Percentiles rank a stretch among this genome's conserved stretches.
These are phyloP conservation scores for Claviceps sorghi DNA, from an alignment of 2,329 filamentous ascomycete species.

Conservation along the genomic window DNA sequence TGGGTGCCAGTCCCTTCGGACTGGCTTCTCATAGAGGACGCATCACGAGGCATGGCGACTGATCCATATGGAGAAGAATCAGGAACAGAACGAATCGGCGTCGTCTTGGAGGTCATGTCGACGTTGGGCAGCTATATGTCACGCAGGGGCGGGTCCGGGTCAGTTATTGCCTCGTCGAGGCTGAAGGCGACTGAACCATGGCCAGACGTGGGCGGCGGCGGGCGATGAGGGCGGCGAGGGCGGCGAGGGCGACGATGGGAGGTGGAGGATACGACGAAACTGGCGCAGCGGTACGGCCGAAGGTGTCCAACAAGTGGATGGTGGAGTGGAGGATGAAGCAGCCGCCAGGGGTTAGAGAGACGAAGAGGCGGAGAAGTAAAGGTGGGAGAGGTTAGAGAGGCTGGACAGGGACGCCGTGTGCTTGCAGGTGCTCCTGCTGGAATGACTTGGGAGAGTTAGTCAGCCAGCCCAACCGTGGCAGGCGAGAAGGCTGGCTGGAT, in stretches of 20 bases:
- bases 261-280: not conserved
- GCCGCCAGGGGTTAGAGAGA: too few relatives aligned
- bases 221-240: slow-evolving; percentile 5
- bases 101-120: slow-evolving; percentile 23
- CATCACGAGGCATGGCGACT: slow-evolving; percentile 21
- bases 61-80: slow-evolving; percentile 24
- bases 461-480: too few relatives aligned
- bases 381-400: too few relatives aligned
- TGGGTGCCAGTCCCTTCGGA: slow-evolving; percentile 17
- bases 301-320: slow-evolving; percentile 14
- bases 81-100: slow-evolving; percentile 19
- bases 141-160: slow-evolving; percentile 7
- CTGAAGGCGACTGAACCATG: slow-evolving; percentile 9
- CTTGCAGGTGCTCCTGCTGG: slow-evolving; percentile 4
- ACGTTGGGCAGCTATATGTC: slow-evolving; percentile 4
- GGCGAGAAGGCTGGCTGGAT: not conserved
- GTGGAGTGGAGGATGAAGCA: slow-evolving; percentile 9
- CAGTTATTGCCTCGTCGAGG: slow-evolving; percentile 16
- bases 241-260: slow-evolving; percentile 5
- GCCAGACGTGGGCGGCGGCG: slow-evolving; percentile 2
- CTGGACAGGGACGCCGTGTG: slow-evolving; percentile 16
- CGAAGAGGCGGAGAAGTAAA: too few relatives aligned
- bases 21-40: slow-evolving; percentile 22
- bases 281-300: not conserved
- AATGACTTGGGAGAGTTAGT: too few relatives aligned